phyloP scores from a whole-genome alignment of 2,329 filamentous ascomycete genomes.

The Neonectria hederae region DNA sequence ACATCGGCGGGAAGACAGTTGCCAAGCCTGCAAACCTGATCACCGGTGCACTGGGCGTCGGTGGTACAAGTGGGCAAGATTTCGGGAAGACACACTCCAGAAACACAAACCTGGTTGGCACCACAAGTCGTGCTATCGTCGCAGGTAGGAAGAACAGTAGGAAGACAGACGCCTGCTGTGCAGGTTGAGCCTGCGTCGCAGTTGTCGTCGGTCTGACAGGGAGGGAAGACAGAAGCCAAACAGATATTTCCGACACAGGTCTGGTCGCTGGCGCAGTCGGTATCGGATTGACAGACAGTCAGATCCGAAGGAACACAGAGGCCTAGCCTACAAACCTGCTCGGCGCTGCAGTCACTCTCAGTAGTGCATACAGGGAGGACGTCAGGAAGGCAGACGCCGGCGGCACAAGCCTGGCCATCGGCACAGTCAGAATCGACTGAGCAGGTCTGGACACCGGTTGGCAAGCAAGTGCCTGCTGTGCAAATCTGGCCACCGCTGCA shows the following conservation, averaged over 20 bases:
- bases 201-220: slow-evolving; percentile 8
- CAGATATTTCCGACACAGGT: slow-evolving; percentile 11
- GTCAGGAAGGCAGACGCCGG: slow-evolving; percentile 8
- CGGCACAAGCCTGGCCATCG: neutral
- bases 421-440: neutral
- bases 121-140: neutral
- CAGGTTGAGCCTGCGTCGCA: neutral
- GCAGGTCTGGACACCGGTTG: slow-evolving; percentile 2
- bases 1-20: slow-evolving; percentile 11
- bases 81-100: slow-evolving; percentile 5
- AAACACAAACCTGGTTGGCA: slow-evolving; percentile 14
- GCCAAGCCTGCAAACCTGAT: slow-evolving; percentile 15
- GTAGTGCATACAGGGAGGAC: neutral
- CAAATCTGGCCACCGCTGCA: slow-evolving; percentile 5
- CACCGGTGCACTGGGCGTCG: slow-evolving; percentile 8
- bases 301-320: slow-evolving; percentile 4
- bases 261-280: neutral
- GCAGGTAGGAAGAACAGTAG: neutral
- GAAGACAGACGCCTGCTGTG: slow-evolving; percentile 11
- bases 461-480: slow-evolving; percentile 13
- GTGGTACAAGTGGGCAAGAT: slow-evolving; percentile 2
- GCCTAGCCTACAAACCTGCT: slow-evolving; percentile 8
- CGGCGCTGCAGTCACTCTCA: neutral
- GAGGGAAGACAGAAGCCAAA: neutral
- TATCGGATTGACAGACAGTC: neutral